Conservation (phyloP, 192 early-diverging fungal species). For the Podila epigama region DNA sequence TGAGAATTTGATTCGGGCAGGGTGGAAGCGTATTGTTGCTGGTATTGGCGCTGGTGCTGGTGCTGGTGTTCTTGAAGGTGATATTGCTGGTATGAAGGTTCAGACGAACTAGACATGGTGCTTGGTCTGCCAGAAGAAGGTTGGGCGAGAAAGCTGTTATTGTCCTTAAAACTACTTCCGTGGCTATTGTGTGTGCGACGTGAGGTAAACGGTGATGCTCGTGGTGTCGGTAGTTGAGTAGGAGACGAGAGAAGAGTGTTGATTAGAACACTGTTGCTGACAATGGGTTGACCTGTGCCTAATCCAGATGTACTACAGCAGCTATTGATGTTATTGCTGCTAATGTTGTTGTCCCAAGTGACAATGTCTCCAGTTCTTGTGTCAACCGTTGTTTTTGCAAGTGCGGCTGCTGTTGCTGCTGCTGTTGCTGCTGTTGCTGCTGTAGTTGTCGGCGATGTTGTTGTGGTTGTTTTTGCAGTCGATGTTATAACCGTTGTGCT, state of each 20-base stretch:
- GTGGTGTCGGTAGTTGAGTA: constrained; percentile 6
- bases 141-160: constrained; percentile 20
- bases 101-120: background rate
- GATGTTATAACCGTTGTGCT: background rate
- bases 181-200: background rate
- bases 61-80: background rate
- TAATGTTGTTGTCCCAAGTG: too few relatives aligned
- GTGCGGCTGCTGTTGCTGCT: constrained; percentile 5
- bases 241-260: constrained; percentile 6
- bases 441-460: constrained; percentile 3
- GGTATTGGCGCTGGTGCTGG: background rate
- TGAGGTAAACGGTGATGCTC: background rate
- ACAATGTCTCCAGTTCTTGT: too few relatives aligned
- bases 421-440: background rate
- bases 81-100: background rate
- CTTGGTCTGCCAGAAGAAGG: background rate
- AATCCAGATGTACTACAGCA: constrained; percentile 12
- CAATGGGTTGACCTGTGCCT: constrained; percentile 18
- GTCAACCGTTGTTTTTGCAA: constrained; percentile 7
- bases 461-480: background rate
- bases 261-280: constrained; percentile 40
- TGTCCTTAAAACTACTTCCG: constrained; percentile 24
- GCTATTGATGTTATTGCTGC: constrained; percentile 15
- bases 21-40: constrained; percentile 2
- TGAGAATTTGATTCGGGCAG: constrained; percentile 18